Base-by-base conservation (phyloP, 305 asterid species). In the Nicotiana rustica region DNA sequence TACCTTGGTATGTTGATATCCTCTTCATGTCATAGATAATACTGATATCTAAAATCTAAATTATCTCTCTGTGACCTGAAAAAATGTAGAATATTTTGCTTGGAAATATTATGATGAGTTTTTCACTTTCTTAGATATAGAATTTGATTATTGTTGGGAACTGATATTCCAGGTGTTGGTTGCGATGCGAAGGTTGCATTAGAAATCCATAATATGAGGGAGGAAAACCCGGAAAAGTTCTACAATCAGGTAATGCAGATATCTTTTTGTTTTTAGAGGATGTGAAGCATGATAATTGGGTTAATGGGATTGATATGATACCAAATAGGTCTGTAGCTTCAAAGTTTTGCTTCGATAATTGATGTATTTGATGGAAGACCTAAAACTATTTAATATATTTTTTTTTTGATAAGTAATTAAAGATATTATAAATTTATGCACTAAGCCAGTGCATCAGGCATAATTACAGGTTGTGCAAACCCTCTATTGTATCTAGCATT, bases 151-250 rank as follows among this genome's bases (percentile, higher is more conserved):
- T 19, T 70, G 35, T 19, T 71, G 36, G 25, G 49, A 18, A 71
- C 1, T 44, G 78, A 44, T 19, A 71, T 5, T 71, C 25, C 87
- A 96, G 99, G 99, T 86, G 98, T 96, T 83, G 99, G 99, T 82
- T 96, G 98, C 29, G 99, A 96, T 91, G 99, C 99, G 75, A 96
- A 96, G 89, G 99, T 96, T 89, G 98, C 99, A 85, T 85, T 96
- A 85, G 98, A 96, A 82, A 93, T 96, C 83, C 99, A 96, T 88
- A 96, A 94, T 87, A 84, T 96, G 85, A 91, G 98, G 87, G 99
- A 96, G 89, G 99, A 96, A 90, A 96, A 94, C 90, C 99, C 99
- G 6, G 98, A 96, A 70, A 96, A 96, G 88, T 96, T 96, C 88
- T 96, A 91, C 90, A 94, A 94, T 86, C 99, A 96, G 98, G 98